Conservation (phyloP, 2,329 filamentous ascomycete species). For the Chaetomiaceae sp. region DNA sequence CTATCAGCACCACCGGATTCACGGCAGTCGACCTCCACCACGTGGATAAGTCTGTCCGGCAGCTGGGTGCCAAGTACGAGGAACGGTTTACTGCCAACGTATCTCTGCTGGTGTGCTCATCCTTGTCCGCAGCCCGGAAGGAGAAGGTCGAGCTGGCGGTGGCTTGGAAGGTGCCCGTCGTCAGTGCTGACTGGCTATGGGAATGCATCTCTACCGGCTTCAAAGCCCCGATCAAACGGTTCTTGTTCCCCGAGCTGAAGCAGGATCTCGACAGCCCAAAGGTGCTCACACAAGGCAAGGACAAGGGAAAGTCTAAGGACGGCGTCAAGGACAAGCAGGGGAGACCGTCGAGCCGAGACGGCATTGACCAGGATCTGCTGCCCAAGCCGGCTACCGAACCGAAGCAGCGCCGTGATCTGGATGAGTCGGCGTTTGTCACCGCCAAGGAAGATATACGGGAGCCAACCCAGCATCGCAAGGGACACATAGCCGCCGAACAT, state of each 20-base stretch:
- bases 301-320: background rate
- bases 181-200: slow-evolving; percentile 80
- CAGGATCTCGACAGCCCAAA: slow-evolving; percentile 25
- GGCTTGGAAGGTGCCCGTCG: slow-evolving; percentile 74
- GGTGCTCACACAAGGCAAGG: background rate
- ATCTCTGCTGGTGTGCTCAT: slow-evolving; percentile 74
- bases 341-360: background rate
- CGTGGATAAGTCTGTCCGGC: slow-evolving; percentile 67
- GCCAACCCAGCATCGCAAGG: background rate
- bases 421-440: slow-evolving; percentile 19
- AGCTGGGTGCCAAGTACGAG: slow-evolving; percentile 77
- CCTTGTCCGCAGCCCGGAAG: slow-evolving; percentile 50
- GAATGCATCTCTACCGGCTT: slow-evolving; percentile 62
- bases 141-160: slow-evolving; percentile 78
- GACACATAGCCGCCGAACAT: slow-evolving; percentile 1
- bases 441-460: background rate
- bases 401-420: slow-evolving; percentile 17
- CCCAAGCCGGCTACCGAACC: slow-evolving; percentile 15
- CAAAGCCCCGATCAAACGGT: slow-evolving; percentile 43
- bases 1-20: slow-evolving; percentile 78
- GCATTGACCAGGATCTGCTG: slow-evolving; percentile 19
- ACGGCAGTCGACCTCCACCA: slow-evolving; percentile 80
- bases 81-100: slow-evolving; percentile 68
- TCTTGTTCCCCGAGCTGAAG: slow-evolving; percentile 45
- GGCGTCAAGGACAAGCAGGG: slow-evolving; percentile 4